These are phyloP conservation scores for Aureobasidium subglaciale DNA, from an alignment of 2,329 filamentous ascomycete genomes.

Conservation along the genomic window DNA sequence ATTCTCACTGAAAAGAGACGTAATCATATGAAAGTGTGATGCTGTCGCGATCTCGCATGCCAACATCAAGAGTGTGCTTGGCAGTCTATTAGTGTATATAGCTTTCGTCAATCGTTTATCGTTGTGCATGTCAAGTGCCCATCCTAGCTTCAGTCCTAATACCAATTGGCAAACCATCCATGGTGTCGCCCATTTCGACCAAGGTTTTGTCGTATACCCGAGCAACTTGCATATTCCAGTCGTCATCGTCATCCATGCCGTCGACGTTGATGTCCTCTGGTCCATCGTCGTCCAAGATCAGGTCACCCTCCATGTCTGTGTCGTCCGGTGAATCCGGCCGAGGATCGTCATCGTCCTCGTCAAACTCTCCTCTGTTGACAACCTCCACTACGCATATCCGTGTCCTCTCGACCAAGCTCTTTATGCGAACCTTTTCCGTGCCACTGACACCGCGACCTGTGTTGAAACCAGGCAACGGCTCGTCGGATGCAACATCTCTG, in stretches of 20 bases:
- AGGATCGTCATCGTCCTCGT: slow-evolving; percentile 31
- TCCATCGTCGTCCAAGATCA: slow-evolving; percentile 14
- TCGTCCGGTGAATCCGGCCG: slow-evolving; percentile 29
- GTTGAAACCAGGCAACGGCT: slow-evolving; percentile 64
- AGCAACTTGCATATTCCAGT: slow-evolving; percentile 61
- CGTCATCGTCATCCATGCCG: slow-evolving; percentile 27
- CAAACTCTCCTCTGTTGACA: slow-evolving; percentile 49
- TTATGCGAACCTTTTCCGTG: slow-evolving; percentile 82
- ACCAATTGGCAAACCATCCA: slow-evolving; percentile 47
- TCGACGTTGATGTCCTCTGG: slow-evolving; percentile 26
- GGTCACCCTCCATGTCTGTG: slow-evolving; percentile 40
- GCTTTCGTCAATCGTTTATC: too few relatives aligned
- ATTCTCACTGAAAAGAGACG: too few relatives aligned
- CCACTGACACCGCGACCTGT: slow-evolving; percentile 58
- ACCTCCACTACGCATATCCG: slow-evolving; percentile 63
- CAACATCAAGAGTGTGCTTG: too few relatives aligned
- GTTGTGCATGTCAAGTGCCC: neutral
- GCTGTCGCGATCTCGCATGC: too few relatives aligned
- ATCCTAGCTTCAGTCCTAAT: slow-evolving; percentile 35
- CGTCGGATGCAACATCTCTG: slow-evolving; percentile 57
- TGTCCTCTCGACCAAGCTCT: slow-evolving; percentile 71
- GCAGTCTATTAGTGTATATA: too few relatives aligned
- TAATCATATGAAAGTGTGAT: too few relatives aligned
- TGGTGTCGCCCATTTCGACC: slow-evolving; percentile 61
- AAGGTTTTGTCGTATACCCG: slow-evolving; percentile 75